Evolutionary conservation across 495 filamentous ascomycete species (phyloP).

Genomic region (Astrothelium macrocarpum): DNA sequence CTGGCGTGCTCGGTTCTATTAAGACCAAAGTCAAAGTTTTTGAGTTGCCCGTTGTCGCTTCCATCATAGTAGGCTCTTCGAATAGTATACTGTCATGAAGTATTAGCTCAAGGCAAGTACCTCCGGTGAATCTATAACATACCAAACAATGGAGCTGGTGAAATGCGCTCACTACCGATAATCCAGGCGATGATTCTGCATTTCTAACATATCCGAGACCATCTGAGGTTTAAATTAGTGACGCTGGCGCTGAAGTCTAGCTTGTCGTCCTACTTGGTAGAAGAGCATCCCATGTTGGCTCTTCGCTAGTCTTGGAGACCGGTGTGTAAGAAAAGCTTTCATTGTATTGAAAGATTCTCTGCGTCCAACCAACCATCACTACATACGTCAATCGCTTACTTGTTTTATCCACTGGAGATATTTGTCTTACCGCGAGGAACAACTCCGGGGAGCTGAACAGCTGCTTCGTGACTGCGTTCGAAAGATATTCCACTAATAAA

Average conservation of each 20-base stretch:
- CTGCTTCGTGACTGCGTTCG: too few species aligned
- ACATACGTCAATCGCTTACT: background rate
- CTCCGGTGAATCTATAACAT: background rate
- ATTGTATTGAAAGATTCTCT: background rate
- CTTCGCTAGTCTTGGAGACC: background rate
- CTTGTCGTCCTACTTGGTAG: slow-evolving; percentile 24
- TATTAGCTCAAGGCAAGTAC: too few species aligned
- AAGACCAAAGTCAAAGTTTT: slow-evolving; percentile 20
- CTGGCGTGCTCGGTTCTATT: slow-evolving; percentile 13
- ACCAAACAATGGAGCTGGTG: slow-evolving; percentile 22
- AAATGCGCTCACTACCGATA: slow-evolving; percentile 18
- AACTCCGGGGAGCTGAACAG: background rate
- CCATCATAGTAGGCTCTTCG: slow-evolving; percentile 18
- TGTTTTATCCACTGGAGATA: too few species aligned
- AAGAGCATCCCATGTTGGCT: slow-evolving; percentile 22
- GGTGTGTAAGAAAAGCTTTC: background rate
- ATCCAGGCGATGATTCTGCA: background rate
- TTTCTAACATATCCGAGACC: slow-evolving; percentile 21
- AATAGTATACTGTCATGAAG: slow-evolving; percentile 19
- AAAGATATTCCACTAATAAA: too few species aligned
- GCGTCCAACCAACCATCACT: background rate
- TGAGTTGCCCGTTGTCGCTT: slow-evolving; percentile 8
- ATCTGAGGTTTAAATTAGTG: too few species aligned
- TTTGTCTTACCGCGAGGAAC: background rate
- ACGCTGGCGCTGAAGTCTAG: too few species aligned